Percentiles rank a stretch among this genome's conserved stretches.
phyloP scores from a whole-genome alignment of 2,329 filamentous ascomycete species.

The Fusarium udum region DNA sequence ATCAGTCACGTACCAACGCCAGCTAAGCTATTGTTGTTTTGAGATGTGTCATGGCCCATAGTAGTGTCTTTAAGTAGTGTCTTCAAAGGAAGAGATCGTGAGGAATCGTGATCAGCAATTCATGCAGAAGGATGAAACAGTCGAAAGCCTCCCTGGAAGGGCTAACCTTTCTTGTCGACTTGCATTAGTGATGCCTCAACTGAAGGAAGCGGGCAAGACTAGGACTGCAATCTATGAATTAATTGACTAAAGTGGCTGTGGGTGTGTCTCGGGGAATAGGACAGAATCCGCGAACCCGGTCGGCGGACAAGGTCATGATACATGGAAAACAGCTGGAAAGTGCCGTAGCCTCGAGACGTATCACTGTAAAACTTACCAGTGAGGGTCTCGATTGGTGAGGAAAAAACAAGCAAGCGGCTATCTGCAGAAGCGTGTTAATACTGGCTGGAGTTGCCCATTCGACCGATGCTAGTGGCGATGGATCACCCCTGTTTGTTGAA shows the following conservation, averaged over 20 bases:
- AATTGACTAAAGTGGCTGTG: conserved; percentile 9
- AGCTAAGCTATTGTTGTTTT: not conserved
- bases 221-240: not conserved
- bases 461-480: not conserved
- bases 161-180: not conserved
- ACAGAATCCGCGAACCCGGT: conserved; percentile 31
- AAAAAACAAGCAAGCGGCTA: not conserved
- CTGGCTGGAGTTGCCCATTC: not conserved
- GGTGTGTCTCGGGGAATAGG: conserved; percentile 23
- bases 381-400: not conserved
- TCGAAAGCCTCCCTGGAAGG: not conserved
- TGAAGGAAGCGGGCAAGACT: conserved; percentile 4
- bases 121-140: conserved; percentile 15
- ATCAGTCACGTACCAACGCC: not conserved
- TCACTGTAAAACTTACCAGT: not conserved
- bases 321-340: not conserved
- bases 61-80: not conserved
- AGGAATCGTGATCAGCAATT: conserved; percentile 7
- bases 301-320: not conserved
- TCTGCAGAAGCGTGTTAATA: not conserved
- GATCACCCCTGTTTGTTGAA: not conserved
- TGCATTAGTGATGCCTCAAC: conserved; percentile 10
- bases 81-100: not conserved
- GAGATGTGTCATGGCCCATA: not conserved
- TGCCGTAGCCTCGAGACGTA: not conserved